Evolutionary conservation across 306 rosid genomes (phyloP).

Genomic region (Hippophae gyantsensis): DNA sequence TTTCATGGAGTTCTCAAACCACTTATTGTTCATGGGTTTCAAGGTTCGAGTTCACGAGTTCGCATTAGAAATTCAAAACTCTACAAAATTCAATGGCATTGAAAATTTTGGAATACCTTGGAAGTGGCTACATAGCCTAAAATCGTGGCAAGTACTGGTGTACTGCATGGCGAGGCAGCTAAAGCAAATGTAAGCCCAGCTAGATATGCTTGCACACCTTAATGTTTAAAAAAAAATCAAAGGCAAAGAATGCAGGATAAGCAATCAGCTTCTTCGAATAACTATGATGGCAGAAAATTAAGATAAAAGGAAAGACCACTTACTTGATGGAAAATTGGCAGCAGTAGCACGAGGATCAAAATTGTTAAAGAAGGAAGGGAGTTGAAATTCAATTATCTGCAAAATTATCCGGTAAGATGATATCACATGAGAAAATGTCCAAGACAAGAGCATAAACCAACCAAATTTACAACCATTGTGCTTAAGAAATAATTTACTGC

Average conservation of each 20-base stretch:
- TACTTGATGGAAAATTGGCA: slow-evolving; percentile 87
- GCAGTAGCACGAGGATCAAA: slow-evolving; percentile 88
- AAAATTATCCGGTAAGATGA: neutral
- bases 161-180: slow-evolving; percentile 97
- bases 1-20: too few species aligned
- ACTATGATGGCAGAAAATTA: neutral
- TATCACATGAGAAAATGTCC: neutral
- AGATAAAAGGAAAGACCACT: slow-evolving; percentile 6
- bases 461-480: too few species aligned
- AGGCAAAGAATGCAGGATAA: slow-evolving; percentile 14
- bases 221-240: slow-evolving; percentile 14
- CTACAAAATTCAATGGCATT: neutral
- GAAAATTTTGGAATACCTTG: slow-evolving; percentile 44
- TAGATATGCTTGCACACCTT: slow-evolving; percentile 89
- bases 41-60: too few species aligned
- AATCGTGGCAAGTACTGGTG: slow-evolving; percentile 79
- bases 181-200: slow-evolving; percentile 96
- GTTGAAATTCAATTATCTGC: slow-evolving; percentile 73
- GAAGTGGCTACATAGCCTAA: slow-evolving; percentile 92
- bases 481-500: too few species aligned
- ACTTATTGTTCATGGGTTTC: too few species aligned
- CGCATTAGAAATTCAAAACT: neutral
- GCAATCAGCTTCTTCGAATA: neutral
- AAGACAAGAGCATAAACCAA: too few species aligned
- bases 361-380: slow-evolving; percentile 80